Conservation (phyloP, 306 rosid species). For the Quercus berberidifolia region DNA sequence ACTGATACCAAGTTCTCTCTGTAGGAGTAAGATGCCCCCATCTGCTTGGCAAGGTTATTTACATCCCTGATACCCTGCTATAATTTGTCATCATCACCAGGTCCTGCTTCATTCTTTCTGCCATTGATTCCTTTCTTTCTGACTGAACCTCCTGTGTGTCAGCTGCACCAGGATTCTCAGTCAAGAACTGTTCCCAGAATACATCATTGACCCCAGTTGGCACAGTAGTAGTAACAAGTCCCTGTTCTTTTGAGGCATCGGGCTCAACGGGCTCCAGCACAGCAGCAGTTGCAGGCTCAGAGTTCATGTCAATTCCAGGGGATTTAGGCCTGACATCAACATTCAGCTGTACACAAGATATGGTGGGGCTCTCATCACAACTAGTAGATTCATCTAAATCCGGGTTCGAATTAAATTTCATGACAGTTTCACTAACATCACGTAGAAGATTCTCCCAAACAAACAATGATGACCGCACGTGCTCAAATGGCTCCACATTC, state of each 20-base stretch:
- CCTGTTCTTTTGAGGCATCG: constrained; percentile 35
- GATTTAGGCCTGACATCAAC: constrained; percentile 44
- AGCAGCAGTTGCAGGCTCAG: constrained; percentile 42
- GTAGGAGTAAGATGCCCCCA: constrained; percentile 69
- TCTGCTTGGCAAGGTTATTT: constrained; percentile 64
- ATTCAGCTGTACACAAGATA: constrained; percentile 44
- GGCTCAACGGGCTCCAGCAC: constrained; percentile 23
- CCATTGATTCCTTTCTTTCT: constrained; percentile 50
- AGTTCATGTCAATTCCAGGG: constrained; percentile 57
- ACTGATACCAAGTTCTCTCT: constrained; percentile 35
- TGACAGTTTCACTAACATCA: constrained; percentile 23
- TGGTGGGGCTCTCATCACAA: constrained; percentile 40
- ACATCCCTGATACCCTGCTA: constrained; percentile 67
- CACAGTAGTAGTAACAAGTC: constrained; percentile 17
- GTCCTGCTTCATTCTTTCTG: constrained; percentile 48
- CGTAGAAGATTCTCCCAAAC: constrained; percentile 58
- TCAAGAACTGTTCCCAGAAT: constrained; percentile 87
- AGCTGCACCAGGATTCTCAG: constrained; percentile 73
- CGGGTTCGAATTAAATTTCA: constrained; percentile 31
- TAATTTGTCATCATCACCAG: constrained; percentile 36
- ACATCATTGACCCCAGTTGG: constrained; percentile 56
- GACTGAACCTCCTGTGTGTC: constrained; percentile 63
- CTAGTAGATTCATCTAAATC: constrained; percentile 55
- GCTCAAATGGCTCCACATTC: constrained; percentile 43
- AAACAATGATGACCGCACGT: constrained; percentile 49